These are phyloP conservation scores for Fonsecaea pugnacius DNA, from an alignment of 2,329 filamentous ascomycete species.

Conservation along the genomic window DNA sequence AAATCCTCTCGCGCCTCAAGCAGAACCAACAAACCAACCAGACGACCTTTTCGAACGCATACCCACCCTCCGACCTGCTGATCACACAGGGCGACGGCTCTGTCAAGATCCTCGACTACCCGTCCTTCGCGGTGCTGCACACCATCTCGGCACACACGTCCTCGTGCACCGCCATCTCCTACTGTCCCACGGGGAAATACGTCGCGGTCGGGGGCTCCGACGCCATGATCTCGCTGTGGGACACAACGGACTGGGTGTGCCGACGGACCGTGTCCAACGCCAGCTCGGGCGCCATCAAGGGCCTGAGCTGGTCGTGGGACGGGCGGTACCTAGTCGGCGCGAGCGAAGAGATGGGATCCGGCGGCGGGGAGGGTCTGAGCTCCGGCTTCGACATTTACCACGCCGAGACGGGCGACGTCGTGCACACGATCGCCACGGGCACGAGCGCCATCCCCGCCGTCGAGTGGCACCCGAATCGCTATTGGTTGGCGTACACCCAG, in stretches of 20 bases:
- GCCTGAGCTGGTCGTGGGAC: slow-evolving; percentile 57
- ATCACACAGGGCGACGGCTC: slow-evolving; percentile 60
- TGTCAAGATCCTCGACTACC: slow-evolving; percentile 54
- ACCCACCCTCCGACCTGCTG: slow-evolving; percentile 50
- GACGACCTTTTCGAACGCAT: slow-evolving; percentile 53
- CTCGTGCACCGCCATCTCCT: slow-evolving; percentile 52
- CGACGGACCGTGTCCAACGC: slow-evolving; percentile 52
- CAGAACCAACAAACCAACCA: slow-evolving; percentile 55
- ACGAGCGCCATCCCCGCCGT: slow-evolving; percentile 51
- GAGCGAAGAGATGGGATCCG: slow-evolving; percentile 52
- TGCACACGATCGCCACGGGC: slow-evolving; percentile 51
- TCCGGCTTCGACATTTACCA: slow-evolving; percentile 56
- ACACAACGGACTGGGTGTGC: slow-evolving; percentile 58
- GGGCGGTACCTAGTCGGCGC: slow-evolving; percentile 55
- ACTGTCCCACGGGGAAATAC: slow-evolving; percentile 54
- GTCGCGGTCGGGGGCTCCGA: slow-evolving; percentile 55
- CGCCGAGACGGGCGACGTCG: slow-evolving; percentile 55
- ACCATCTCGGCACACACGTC: slow-evolving; percentile 56
- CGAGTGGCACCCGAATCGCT: slow-evolving; percentile 56
- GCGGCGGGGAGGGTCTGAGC: slow-evolving; percentile 40
- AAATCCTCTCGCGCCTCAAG: slow-evolving; percentile 47
- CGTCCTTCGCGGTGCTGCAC: slow-evolving; percentile 50
- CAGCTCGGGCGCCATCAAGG: slow-evolving; percentile 52
- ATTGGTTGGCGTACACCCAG: slow-evolving; percentile 56
- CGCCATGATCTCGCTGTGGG: slow-evolving; percentile 56